A percentile compares a stretch with the other conserved stretches of the same genome.
Evolutionary conservation across 345 rosid genomes (phyloP).

Genomic region (Populus nigra): DNA sequence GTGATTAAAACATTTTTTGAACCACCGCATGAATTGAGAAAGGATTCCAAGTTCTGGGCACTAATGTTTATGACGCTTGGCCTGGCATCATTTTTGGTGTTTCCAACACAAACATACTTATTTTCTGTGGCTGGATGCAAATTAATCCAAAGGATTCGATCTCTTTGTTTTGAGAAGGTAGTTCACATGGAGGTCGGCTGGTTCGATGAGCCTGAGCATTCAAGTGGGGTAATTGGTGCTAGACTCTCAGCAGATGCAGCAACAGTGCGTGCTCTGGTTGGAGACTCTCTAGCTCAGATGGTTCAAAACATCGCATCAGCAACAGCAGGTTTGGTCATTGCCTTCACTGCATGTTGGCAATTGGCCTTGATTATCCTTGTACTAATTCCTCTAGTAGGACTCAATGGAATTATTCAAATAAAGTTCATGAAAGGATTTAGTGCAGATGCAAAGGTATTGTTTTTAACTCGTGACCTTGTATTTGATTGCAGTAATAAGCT

Average conservation of each 20-base stretch:
- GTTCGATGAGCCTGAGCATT: conserved; percentile 75
- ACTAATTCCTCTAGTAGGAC: conserved; percentile 59
- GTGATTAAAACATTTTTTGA: conserved; percentile 56
- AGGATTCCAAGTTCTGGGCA: conserved; percentile 70
- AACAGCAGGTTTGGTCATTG: conserved; percentile 61
- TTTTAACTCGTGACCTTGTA: no score
- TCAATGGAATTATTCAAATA: conserved; percentile 56
- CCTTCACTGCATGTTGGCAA: conserved; percentile 40
- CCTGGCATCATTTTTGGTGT: conserved; percentile 46
- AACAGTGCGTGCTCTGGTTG: conserved; percentile 60
- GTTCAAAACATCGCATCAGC: conserved; percentile 64
- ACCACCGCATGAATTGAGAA: conserved; percentile 51
- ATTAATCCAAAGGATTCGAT: conserved; percentile 57
- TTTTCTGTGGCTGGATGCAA: conserved; percentile 73
- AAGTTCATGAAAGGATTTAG: conserved; percentile 79
- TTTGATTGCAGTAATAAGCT: no score
- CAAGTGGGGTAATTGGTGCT: conserved; percentile 84
- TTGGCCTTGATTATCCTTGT: conserved; percentile 21
- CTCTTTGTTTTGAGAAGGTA: conserved; percentile 79
- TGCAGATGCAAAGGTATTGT: conserved; percentile 70
- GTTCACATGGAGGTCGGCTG: conserved; percentile 78
- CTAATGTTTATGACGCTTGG: conserved; percentile 54
- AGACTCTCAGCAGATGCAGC: conserved; percentile 88
- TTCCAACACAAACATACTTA: conserved; percentile 49
- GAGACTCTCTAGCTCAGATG: conserved; percentile 63